Conservation (phyloP, 352 stramenopile species). For the Phytophthora sojae region DNA sequence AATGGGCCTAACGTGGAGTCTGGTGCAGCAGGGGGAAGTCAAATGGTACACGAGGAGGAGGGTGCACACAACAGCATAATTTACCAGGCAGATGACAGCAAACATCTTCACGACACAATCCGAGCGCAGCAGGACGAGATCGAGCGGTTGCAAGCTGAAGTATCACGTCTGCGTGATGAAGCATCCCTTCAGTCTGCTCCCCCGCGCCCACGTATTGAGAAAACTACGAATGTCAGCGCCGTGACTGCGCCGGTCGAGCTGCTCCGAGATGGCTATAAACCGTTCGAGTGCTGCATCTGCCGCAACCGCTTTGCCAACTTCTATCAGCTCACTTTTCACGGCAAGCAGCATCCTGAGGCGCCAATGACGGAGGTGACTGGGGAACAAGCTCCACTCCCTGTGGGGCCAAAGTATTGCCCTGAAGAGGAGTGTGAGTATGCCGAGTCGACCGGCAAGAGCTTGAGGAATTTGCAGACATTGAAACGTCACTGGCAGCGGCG, state of each 20-base stretch:
- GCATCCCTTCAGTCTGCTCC: constrained; percentile 12
- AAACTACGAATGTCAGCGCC: constrained; percentile 14
- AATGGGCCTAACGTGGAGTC: background rate
- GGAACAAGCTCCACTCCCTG: constrained; percentile 51
- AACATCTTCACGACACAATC: constrained; percentile 46
- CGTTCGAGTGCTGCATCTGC: constrained; percentile 70
- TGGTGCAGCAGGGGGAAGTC: constrained; percentile 7
- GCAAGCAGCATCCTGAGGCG: constrained; percentile 58
- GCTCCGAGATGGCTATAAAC: constrained; percentile 67
- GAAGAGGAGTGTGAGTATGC: constrained; percentile 64
- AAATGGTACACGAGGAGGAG: background rate
- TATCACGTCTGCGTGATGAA: constrained; percentile 41
- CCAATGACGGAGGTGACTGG: constrained; percentile 44
- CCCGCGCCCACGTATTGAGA: constrained; percentile 6
- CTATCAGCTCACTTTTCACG: constrained; percentile 78
- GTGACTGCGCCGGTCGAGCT: constrained; percentile 61
- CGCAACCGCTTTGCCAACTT: constrained; percentile 68
- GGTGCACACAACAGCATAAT: background rate
- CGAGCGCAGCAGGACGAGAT: constrained; percentile 59
- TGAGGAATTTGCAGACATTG: constrained; percentile 74
- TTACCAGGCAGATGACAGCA: constrained; percentile 18
- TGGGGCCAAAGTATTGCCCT: constrained; percentile 70
- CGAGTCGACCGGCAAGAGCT: constrained; percentile 47
- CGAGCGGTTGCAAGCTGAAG: constrained; percentile 44
- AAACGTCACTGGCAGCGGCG: constrained; percentile 80